Evolutionary conservation across 768 basidiomycete species (phyloP).

Genomic region (Piloderma croceum): DNA sequence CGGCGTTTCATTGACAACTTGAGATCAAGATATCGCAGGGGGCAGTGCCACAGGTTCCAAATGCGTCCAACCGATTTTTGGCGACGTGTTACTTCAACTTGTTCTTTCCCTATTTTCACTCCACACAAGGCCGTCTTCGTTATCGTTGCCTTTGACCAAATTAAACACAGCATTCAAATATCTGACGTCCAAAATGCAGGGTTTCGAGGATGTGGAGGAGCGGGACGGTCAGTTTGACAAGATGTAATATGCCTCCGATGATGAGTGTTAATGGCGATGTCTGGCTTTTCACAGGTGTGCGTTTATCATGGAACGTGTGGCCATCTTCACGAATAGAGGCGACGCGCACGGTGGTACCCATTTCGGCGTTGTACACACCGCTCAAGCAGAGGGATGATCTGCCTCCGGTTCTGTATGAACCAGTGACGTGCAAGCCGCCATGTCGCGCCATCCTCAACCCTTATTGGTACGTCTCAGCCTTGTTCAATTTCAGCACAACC

Average conservation of each 20-base stretch:
- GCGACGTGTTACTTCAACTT: no score
- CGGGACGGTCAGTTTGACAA: slow-evolving; percentile 66
- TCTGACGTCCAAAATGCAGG: slow-evolving; percentile 47
- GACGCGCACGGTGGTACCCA: slow-evolving; percentile 95
- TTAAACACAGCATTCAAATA: no score
- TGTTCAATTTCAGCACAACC: slow-evolving; percentile 6
- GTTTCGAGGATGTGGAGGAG: slow-evolving; percentile 97
- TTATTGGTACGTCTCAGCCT: slow-evolving; percentile 65
- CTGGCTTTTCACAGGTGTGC: slow-evolving; percentile 68
- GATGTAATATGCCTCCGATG: no score
- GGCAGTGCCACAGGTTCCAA: no score
- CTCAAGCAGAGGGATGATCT: slow-evolving; percentile 91
- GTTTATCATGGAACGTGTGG: slow-evolving; percentile 99
- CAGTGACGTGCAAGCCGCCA: slow-evolving; percentile 96
- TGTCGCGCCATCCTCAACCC: slow-evolving; percentile 98
- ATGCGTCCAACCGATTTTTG: no score
- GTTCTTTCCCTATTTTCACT: no score
- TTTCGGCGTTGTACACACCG: slow-evolving; percentile 96
- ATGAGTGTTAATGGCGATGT: no score
- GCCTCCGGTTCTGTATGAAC: slow-evolving; percentile 94
- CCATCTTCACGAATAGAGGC: slow-evolving; percentile 97
- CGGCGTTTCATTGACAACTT: no score
- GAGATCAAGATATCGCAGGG: no score
- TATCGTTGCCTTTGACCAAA: no score
- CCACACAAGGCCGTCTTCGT: no score